Evolutionary conservation across 2,329 filamentous ascomycete species (phyloP).

Genomic region (Talaromyces sp.): DNA sequence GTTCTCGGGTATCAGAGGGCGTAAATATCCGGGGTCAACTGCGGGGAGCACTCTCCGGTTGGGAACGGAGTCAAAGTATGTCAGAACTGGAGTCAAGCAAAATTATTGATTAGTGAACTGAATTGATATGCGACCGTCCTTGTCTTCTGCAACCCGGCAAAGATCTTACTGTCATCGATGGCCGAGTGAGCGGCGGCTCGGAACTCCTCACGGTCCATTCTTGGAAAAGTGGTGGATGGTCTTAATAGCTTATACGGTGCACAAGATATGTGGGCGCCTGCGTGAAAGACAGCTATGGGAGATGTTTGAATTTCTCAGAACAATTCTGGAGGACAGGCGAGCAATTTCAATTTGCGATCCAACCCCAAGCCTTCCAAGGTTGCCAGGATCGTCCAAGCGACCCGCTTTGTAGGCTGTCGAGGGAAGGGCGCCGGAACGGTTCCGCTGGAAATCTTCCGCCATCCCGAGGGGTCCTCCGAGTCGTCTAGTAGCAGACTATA

Average conservation of each 20-base stretch:
- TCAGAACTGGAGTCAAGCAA: conserved; percentile 62
- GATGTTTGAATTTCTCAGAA: background rate
- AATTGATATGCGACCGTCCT: background rate
- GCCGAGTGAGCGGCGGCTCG: conserved; percentile 73
- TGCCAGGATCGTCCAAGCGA: no score
- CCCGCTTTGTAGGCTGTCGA: no score
- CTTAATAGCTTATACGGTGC: background rate
- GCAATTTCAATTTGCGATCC: no score
- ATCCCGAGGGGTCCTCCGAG: no score
- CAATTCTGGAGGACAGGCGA: no score
- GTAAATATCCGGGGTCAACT: conserved; percentile 83
- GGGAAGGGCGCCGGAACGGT: no score
- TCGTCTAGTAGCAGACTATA: no score
- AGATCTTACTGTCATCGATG: conserved; percentile 75
- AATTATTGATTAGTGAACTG: background rate
- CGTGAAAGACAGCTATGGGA: background rate
- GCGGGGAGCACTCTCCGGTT: conserved; percentile 72
- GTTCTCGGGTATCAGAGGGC: conserved; percentile 73
- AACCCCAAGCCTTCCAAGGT: no score
- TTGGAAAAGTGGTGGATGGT: background rate
- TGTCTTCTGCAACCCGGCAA: no score
- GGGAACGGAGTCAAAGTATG: conserved; percentile 78
- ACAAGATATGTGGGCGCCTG: background rate
- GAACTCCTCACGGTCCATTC: conserved; percentile 81
- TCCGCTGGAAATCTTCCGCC: no score